These are phyloP conservation scores for Austroboletus novae-zelandiae DNA, from an alignment of 1,284 basidiomycete genomes.

Conservation along the genomic window DNA sequence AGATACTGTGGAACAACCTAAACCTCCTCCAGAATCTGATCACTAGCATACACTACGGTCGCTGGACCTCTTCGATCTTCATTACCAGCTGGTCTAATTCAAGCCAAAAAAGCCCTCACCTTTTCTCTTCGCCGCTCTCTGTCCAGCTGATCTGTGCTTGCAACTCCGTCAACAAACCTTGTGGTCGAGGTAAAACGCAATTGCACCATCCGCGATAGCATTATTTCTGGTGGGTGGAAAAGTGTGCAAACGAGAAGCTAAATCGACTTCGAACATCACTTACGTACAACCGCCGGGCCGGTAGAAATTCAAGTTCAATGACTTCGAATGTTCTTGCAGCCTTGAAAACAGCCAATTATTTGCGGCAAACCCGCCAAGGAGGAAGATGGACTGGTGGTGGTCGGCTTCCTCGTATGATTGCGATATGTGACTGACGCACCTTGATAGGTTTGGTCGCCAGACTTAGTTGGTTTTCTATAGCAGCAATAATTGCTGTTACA, in stretches of 20 bases:
- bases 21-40: slow-evolving; percentile 32
- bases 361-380: slow-evolving; percentile 41
- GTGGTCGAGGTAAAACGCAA: slow-evolving; percentile 37
- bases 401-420: slow-evolving; percentile 2
- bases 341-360: slow-evolving; percentile 36
- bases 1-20: slow-evolving; percentile 2
- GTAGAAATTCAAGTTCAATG: slow-evolving; percentile 35
- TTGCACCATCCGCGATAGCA: slow-evolving; percentile 37
- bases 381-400: slow-evolving; percentile 30
- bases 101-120: slow-evolving; percentile 8
- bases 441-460: slow-evolving; percentile 24
- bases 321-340: slow-evolving; percentile 25
- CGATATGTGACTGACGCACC: slow-evolving; percentile 15
- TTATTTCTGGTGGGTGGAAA: slow-evolving; percentile 23
- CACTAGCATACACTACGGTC: slow-evolving; percentile 31
- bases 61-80: slow-evolving; percentile 27
- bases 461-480: slow-evolving; percentile 33
- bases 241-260: background rate
- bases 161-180: slow-evolving; percentile 41
- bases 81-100: slow-evolving; percentile 7
- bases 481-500: slow-evolving; percentile 31
- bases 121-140: slow-evolving; percentile 32
- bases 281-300: slow-evolving; percentile 48
- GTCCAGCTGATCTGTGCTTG: slow-evolving; percentile 47
- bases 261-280: slow-evolving; percentile 8